A percentile compares a stretch with the other conserved stretches of the same genome.
Conservation (phyloP, 1,139 yeast species). For the Saccharomyces hybrid region DNA sequence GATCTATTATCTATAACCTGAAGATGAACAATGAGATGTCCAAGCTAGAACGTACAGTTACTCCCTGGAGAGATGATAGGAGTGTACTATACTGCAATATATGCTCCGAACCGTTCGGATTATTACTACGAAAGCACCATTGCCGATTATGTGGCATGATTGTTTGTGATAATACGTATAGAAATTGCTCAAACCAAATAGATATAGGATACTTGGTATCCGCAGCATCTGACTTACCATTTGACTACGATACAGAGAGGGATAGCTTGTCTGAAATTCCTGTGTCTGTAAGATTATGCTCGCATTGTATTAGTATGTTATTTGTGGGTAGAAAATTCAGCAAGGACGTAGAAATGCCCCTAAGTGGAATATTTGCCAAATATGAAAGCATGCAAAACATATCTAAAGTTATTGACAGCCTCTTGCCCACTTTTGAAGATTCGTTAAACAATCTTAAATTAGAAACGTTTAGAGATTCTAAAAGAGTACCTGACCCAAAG, state of each 20-base stretch:
- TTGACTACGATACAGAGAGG: conserved; percentile 13
- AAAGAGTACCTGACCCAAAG: conserved; percentile 28
- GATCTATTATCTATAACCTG: conserved; percentile 20
- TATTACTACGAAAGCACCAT: conserved; percentile 72
- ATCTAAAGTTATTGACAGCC: conserved; percentile 33
- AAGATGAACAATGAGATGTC: conserved; percentile 25
- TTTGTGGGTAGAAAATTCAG: conserved; percentile 48
- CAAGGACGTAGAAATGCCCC: conserved; percentile 32
- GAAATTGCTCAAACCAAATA: conserved; percentile 66
- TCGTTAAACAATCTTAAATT: conserved; percentile 32
- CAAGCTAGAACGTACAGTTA: conserved; percentile 46
- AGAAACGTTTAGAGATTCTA: conserved; percentile 17
- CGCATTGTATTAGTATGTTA: conserved; percentile 55
- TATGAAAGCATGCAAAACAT: conserved; percentile 34
- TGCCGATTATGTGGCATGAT: conserved; percentile 78
- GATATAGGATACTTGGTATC: conserved; percentile 41
- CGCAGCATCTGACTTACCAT: conserved; percentile 29
- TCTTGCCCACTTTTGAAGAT: conserved; percentile 39
- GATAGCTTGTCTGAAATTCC: conserved; percentile 18
- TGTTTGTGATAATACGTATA: conserved; percentile 62
- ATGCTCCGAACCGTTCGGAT: conserved; percentile 50
- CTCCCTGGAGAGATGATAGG: conserved; percentile 62
- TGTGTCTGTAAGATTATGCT: conserved; percentile 50
- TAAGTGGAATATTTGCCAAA: conserved; percentile 21
- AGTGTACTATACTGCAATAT: conserved; percentile 49